Percentiles rank a stretch among this genome's conserved stretches.
Conservation (phyloP, 2,329 filamentous ascomycete genomes). For the Neophaeococcomyces mojaviensis region DNA sequence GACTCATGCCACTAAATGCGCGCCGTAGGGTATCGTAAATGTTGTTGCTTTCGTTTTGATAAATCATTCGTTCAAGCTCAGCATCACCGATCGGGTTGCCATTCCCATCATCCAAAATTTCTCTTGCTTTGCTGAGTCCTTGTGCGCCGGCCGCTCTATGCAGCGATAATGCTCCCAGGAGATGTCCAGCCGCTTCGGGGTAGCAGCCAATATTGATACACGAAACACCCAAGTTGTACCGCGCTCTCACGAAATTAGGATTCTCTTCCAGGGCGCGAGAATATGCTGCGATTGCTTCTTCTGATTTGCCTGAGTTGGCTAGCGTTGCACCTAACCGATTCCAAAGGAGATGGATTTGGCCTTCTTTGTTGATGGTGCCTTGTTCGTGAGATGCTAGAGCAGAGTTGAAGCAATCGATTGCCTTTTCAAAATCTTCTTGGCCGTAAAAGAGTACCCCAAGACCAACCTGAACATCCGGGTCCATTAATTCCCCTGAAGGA, state of each 20-base stretch:
- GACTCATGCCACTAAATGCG: constrained; percentile 94
- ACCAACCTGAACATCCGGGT: constrained; percentile 95
- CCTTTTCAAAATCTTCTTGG: constrained; percentile 95
- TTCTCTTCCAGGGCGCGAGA: constrained; percentile 83
- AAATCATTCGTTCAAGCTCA: constrained; percentile 77
- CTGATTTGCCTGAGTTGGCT: constrained; percentile 84
- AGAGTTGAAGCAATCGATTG: constrained; percentile 93
- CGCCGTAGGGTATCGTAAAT: constrained; percentile 87
- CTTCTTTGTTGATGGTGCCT: constrained; percentile 73
- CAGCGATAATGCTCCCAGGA: constrained; percentile 88
- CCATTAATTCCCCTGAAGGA: constrained; percentile 89
- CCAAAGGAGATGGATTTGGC: constrained; percentile 90
- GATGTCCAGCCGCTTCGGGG: constrained; percentile 83
- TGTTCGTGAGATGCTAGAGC: constrained; percentile 79
- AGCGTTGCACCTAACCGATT: constrained; percentile 93
- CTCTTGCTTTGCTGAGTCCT: constrained; percentile 72
- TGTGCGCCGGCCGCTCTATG: constrained; percentile 87
- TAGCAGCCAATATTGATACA: constrained; percentile 98
- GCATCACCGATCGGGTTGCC: constrained; percentile 54
- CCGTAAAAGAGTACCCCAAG: constrained; percentile 96
- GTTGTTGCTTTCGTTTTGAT: constrained; percentile 94
- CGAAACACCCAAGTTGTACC: constrained; percentile 92
- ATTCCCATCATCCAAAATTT: constrained; percentile 60
- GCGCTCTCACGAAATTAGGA: constrained; percentile 91
- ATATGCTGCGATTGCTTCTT: constrained; percentile 96